Percentiles rank a stretch among this genome's conserved stretches.
Evolutionary conservation across 2,329 filamentous ascomycete species (phyloP).

Genomic region (Tolypocladium ovalisporum): DNA sequence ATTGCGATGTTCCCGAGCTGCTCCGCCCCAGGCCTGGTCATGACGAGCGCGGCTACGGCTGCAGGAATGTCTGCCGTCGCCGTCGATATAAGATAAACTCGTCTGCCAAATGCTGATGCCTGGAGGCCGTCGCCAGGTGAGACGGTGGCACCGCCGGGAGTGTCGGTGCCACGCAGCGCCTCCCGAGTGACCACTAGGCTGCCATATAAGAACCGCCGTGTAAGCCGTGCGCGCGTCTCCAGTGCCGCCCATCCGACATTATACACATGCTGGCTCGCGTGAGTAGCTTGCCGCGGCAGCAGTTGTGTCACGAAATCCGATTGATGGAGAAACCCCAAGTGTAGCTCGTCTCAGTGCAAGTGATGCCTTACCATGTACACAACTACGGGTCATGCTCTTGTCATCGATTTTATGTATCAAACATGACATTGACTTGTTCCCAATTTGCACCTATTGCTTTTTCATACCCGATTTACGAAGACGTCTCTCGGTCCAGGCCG

Average conservation of each 20-base stretch:
- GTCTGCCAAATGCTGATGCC: constrained; percentile 8
- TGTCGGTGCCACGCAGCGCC: not conserved
- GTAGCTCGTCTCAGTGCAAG: not conserved
- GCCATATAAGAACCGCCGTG: constrained; percentile 2
- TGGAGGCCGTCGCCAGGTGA: not conserved
- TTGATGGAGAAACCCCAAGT: not conserved
- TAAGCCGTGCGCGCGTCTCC: not conserved
- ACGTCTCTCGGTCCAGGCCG: constrained; percentile 14
- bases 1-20: not conserved
- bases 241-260: not conserved
- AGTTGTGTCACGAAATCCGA: not conserved
- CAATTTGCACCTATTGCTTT: not conserved
- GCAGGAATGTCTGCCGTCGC: not conserved
- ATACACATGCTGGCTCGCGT: not conserved
- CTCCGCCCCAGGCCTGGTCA: not conserved
- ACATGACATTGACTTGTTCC: not conserved
- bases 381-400: not conserved
- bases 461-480: constrained; percentile 9
- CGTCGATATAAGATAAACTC: not conserved
- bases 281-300: not conserved
- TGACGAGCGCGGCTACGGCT: not conserved
- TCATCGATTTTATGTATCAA: no score
- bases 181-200: constrained; percentile 2
- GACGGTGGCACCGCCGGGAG: not conserved
- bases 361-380: not conserved